These are phyloP conservation scores for Penicillium parvum DNA, from an alignment of 495 filamentous ascomycete genomes.

Conservation along the genomic window DNA sequence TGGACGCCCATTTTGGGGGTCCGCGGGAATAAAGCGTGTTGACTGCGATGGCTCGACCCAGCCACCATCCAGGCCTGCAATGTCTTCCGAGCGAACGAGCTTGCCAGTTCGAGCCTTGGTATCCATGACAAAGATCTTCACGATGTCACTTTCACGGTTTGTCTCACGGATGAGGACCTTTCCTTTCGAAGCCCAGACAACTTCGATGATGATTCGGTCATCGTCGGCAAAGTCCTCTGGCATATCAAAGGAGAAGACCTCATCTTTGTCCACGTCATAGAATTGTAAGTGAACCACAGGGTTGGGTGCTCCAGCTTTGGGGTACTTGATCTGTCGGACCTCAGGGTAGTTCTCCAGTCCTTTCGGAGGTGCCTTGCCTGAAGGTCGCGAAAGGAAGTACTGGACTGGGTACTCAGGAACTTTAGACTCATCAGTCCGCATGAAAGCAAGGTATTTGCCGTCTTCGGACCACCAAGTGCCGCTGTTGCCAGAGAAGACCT, in stretches of 20 bases:
- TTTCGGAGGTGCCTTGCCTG: slow-evolving; percentile 61
- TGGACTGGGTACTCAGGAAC: slow-evolving; percentile 94
- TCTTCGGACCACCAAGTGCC: slow-evolving; percentile 94
- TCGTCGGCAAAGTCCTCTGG: slow-evolving; percentile 73
- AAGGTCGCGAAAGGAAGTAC: slow-evolving; percentile 86
- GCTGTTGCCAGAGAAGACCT: slow-evolving; percentile 75
- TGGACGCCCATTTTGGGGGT: slow-evolving; percentile 68
- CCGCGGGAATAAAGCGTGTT: slow-evolving; percentile 81
- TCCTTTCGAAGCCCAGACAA: slow-evolving; percentile 77
- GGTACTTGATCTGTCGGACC: slow-evolving; percentile 89
- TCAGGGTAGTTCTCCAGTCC: slow-evolving; percentile 91
- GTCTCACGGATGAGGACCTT: slow-evolving; percentile 85
- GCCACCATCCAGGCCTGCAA: slow-evolving; percentile 80
- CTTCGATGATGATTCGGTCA: slow-evolving; percentile 86
- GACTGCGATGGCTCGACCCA: slow-evolving; percentile 95
- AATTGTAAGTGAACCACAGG: slow-evolving; percentile 83
- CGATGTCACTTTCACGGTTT: slow-evolving; percentile 86
- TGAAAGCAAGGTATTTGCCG: slow-evolving; percentile 81
- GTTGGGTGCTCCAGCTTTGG: slow-evolving; percentile 92
- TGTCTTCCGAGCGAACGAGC: slow-evolving; percentile 70
- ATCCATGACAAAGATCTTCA: slow-evolving; percentile 83
- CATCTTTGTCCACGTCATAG: slow-evolving; percentile 76
- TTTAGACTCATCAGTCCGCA: slow-evolving; percentile 85
- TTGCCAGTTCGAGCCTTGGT: slow-evolving; percentile 70
- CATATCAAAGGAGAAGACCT: slow-evolving; percentile 75